Conservation (phyloP, 805 yeast species). For the Scheffersomyces amazonensis region DNA sequence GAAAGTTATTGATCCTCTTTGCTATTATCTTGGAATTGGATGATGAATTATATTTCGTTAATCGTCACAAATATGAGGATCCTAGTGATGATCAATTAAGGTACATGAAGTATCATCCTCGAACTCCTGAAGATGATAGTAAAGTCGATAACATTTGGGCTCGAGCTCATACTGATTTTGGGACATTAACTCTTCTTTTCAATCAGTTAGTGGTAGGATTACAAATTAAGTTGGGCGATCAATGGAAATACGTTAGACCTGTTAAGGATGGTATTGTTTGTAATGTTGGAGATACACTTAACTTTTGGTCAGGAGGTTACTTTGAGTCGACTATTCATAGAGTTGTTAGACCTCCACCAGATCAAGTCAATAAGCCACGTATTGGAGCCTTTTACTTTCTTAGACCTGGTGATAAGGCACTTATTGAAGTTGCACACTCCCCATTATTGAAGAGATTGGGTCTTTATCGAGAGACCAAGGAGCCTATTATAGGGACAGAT, state of each 20-base stretch:
- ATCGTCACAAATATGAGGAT: conserved; percentile 27
- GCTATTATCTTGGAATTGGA: conserved; percentile 32
- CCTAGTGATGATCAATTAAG: conserved; percentile 33
- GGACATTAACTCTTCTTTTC: conserved; percentile 30
- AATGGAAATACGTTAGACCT: conserved; percentile 34
- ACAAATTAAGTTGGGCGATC: conserved; percentile 23
- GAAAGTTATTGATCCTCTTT: conserved; percentile 24
- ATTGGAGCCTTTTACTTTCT: conserved; percentile 35
- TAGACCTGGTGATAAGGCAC: conserved; percentile 29
- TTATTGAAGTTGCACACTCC: conserved; percentile 26
- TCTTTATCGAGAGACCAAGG: conserved; percentile 16
- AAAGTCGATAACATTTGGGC: conserved; percentile 30
- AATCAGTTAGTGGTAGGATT: conserved; percentile 35
- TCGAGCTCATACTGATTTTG: conserved; percentile 36
- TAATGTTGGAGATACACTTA: conserved; percentile 33
- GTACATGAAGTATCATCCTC: conserved; percentile 31
- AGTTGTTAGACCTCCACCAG: conserved; percentile 33
- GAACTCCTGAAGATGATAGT: conserved; percentile 25
- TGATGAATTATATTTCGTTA: conserved; percentile 26
- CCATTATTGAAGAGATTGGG: conserved; percentile 29
- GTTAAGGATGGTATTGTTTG: conserved; percentile 29
- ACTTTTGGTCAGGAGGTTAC: conserved; percentile 34
- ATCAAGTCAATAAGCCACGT: conserved; percentile 26
- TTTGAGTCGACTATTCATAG: conserved; percentile 33
- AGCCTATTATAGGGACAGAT: conserved; percentile 25